These are phyloP conservation scores for Tetracladium setigerum DNA, from an alignment of 495 filamentous ascomycete genomes.

Conservation along the genomic window DNA sequence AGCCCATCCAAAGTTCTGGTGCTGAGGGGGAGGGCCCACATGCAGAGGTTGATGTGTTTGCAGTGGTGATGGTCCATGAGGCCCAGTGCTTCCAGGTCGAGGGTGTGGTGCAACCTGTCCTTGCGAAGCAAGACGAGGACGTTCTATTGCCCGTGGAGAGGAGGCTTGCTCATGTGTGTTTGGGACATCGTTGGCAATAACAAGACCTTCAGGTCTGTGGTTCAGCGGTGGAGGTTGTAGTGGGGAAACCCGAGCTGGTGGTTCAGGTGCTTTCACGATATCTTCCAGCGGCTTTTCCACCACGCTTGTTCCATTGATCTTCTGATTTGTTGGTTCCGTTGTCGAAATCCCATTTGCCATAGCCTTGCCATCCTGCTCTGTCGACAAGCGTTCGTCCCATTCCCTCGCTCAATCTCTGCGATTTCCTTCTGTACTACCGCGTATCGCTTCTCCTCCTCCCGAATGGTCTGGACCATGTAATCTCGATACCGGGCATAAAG, in stretches of 20 bases:
- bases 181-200: conserved; percentile 11
- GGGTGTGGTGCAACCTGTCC: conserved; percentile 1
- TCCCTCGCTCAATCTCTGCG: conserved; percentile 56
- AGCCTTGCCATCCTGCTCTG: conserved; percentile 14
- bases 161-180: conserved; percentile 6
- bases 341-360: conserved; percentile 12
- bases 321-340: conserved; percentile 13
- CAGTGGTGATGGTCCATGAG: conserved; percentile 13
- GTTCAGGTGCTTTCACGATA: conserved; percentile 7
- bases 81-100: conserved; percentile 10
- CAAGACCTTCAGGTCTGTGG: conserved; percentile 11
- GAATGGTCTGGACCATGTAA: conserved; percentile 58
- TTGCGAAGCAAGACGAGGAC: not conserved
- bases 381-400: conserved; percentile 33
- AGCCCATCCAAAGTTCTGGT: conserved; percentile 3
- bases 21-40: conserved; percentile 10
- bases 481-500: conserved; percentile 70
- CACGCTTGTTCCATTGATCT: conserved; percentile 19
- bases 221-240: not conserved
- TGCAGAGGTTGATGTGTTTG: not conserved
- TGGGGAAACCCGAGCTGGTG: conserved; percentile 2
- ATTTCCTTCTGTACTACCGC: conserved; percentile 58
- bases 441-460: conserved; percentile 64
- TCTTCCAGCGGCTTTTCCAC: conserved; percentile 3
- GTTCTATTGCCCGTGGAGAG: conserved; percentile 2